Evolutionary conservation across 2,329 filamentous ascomycete species (phyloP).

Genomic region (Apiospora marii): DNA sequence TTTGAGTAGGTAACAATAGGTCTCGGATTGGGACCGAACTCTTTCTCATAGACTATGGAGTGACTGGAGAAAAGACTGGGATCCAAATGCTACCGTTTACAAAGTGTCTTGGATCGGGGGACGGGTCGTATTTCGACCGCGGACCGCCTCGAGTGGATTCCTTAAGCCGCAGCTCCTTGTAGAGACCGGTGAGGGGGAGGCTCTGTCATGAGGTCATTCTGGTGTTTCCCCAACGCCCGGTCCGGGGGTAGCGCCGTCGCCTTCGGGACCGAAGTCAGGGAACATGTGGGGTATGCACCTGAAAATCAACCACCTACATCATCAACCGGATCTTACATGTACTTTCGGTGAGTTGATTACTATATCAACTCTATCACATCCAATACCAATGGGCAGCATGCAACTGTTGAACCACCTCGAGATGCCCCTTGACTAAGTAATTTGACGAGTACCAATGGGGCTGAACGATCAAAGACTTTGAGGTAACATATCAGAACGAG

Average conservation of each 20-base stretch:
- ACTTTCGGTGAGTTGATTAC: neutral
- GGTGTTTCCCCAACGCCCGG: conserved; percentile 8
- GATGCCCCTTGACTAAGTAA: no score
- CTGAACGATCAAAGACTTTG: no score
- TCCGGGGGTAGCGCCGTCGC: conserved; percentile 4
- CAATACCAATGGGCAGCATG: no score
- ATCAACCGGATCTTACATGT: neutral
- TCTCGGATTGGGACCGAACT: neutral
- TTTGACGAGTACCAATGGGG: no score
- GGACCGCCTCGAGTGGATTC: neutral
- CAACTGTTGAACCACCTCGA: no score
- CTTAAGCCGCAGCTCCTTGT: neutral
- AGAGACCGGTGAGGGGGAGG: neutral
- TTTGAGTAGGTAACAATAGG: neutral
- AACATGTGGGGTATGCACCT: neutral
- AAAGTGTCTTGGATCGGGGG: neutral
- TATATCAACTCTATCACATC: neutral
- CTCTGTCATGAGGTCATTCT: conserved; percentile 12
- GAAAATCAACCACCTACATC: neutral
- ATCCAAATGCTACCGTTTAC: neutral
- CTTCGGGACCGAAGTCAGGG: neutral
- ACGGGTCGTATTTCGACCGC: neutral
- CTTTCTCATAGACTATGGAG: neutral
- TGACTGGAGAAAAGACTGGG: neutral
- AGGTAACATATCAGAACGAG: no score